Evolutionary conservation across 805 yeast species (phyloP).

Genomic region (Spathaspora sp.): DNA sequence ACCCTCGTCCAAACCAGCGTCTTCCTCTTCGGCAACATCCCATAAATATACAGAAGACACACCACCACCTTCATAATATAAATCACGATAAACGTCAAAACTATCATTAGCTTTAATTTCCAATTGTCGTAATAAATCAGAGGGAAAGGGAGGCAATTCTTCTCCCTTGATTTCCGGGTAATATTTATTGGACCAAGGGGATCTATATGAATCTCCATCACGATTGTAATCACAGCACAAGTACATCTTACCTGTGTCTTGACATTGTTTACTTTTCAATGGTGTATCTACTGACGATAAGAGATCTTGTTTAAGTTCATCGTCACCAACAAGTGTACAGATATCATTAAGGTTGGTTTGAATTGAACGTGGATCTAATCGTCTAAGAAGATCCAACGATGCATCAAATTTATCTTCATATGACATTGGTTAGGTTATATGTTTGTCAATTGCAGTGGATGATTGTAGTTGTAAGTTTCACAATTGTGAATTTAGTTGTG

Average conservation of each 20-base stretch:
- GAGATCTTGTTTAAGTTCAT: constrained; percentile 78
- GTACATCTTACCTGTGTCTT: constrained; percentile 57
- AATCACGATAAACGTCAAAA: constrained; percentile 86
- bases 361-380: constrained; percentile 38
- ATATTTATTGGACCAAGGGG: constrained; percentile 86
- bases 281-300: constrained; percentile 88
- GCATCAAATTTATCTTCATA: constrained; percentile 37
- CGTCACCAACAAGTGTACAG: constrained; percentile 30
- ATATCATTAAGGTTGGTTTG: constrained; percentile 29
- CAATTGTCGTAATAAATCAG: constrained; percentile 59
- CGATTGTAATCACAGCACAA: constrained; percentile 92
- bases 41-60: constrained; percentile 84
- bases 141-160: constrained; percentile 68
- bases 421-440: constrained; percentile 12
- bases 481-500: not conserved
- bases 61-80: constrained; percentile 90
- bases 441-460: not conserved
- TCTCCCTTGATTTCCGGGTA: constrained; percentile 34
- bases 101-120: constrained; percentile 85
- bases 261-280: constrained; percentile 50
- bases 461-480: not conserved
- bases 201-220: constrained; percentile 87
- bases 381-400: constrained; percentile 36
- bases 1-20: constrained; percentile 38
- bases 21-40: constrained; percentile 70